Conservation (phyloP, 257 asterid species). For the Datura wrightii region DNA sequence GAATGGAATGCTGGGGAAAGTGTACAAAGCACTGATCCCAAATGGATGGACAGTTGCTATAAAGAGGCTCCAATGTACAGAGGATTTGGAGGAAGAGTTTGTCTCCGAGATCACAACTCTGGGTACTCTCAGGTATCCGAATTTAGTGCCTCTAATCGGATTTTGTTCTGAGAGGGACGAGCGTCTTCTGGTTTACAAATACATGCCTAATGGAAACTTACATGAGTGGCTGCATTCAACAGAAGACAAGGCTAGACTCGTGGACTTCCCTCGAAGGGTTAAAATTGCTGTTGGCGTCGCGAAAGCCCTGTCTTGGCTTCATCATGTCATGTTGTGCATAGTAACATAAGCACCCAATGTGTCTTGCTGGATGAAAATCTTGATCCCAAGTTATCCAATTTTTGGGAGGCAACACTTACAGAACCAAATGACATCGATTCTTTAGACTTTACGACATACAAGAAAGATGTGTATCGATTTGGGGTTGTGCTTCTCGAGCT, state of each 20-base stretch:
- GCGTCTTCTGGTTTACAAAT: not conserved
- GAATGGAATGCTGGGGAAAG: not conserved
- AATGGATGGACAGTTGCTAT: not conserved
- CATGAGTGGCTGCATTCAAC: not conserved
- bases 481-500: conserved; percentile 17
- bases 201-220: conserved; percentile 1
- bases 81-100: not conserved
- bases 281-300: not conserved
- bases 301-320: not conserved
- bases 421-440: not conserved
- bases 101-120: conserved; percentile 11
- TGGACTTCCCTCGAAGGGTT: not conserved
- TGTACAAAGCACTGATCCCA: not conserved
- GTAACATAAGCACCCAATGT: not conserved
- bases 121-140: not conserved
- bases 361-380: conserved; percentile 13
- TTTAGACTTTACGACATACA: conserved; percentile 1
- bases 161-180: not conserved
- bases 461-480: not conserved
- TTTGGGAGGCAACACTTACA: conserved; percentile 8
- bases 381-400: conserved; percentile 3
- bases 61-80: not conserved
- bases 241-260: conserved; percentile 3
- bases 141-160: not conserved
- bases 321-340: not conserved